phyloP scores from a whole-genome alignment of 2,329 filamentous ascomycete genomes.

The Pseudopyricularia javanii region DNA sequence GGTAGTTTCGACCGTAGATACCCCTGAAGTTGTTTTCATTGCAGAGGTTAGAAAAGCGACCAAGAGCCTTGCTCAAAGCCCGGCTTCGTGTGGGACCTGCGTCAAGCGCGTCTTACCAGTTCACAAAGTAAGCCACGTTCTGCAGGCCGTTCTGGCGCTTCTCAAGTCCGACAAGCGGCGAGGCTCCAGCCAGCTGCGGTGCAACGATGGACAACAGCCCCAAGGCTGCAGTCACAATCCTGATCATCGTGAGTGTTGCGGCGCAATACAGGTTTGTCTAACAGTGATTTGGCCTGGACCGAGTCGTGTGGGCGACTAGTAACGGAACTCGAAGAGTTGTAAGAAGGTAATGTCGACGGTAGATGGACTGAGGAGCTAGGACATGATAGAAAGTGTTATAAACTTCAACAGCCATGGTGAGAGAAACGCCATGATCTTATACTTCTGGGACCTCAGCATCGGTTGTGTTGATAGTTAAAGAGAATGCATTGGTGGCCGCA shows the following conservation, averaged over 20 bases:
- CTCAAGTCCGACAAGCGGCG: background rate
- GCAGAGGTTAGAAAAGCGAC: background rate
- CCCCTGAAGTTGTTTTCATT: constrained; percentile 29
- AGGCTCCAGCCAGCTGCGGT: background rate
- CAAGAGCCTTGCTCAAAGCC: constrained; percentile 4
- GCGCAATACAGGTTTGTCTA: background rate
- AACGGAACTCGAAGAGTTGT: background rate
- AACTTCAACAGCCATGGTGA: background rate
- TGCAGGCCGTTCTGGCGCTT: constrained; percentile 6
- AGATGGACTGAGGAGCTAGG: background rate
- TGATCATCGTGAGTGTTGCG: background rate
- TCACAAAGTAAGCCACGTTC: constrained; percentile 34
- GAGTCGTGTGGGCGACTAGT: background rate
- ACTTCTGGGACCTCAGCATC: background rate
- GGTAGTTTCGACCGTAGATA: constrained; percentile 63
- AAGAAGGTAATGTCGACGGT: background rate
- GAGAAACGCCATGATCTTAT: background rate
- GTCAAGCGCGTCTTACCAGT: constrained; percentile 35
- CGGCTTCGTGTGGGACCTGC: too few species aligned
- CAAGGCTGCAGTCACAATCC: background rate
- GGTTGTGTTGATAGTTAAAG: too few species aligned
- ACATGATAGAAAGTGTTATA: background rate
- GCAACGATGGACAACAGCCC: background rate
- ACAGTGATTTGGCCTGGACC: background rate
- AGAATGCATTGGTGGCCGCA: too few species aligned